These are phyloP conservation scores for Rubia balearica DNA, from an alignment of 305 asterid genomes.

Conservation along the genomic window DNA sequence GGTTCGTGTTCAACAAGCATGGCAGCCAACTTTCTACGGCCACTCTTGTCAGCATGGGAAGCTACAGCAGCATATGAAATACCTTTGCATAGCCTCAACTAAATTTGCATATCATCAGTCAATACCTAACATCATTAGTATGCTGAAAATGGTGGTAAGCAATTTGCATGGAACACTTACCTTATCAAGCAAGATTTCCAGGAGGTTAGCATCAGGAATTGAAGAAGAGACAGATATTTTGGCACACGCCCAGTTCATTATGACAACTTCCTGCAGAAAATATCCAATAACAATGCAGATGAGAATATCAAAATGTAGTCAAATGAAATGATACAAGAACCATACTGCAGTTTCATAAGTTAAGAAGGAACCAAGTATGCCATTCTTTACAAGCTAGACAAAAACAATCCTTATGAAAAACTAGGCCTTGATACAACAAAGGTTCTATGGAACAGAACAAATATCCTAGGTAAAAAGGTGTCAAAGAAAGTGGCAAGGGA, in stretches of 20 bases:
- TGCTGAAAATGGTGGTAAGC: slow-evolving; percentile 3
- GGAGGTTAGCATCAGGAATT: slow-evolving; percentile 72
- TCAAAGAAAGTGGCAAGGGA: neutral
- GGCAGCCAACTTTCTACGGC: slow-evolving; percentile 93
- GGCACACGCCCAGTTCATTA: slow-evolving; percentile 95
- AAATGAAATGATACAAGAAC: neutral
- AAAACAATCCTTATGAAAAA: neutral
- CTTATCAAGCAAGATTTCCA: slow-evolving; percentile 75
- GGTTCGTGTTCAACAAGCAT: slow-evolving; percentile 97
- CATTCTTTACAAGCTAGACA: neutral
- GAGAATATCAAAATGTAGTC: slow-evolving; percentile 12
- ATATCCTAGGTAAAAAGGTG: neutral
- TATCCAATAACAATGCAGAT: slow-evolving; percentile 21
- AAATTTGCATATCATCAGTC: slow-evolving; percentile 29
- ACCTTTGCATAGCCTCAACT: slow-evolving; percentile 95
- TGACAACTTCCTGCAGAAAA: slow-evolving; percentile 66
- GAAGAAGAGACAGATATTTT: slow-evolving; percentile 67
- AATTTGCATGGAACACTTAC: slow-evolving; percentile 28
- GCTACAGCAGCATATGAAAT: slow-evolving; percentile 99
- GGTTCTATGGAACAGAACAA: neutral
- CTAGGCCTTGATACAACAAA: neutral
- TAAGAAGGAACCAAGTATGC: neutral
- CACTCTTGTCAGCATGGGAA: slow-evolving; percentile 89
- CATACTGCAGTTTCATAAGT: neutral
- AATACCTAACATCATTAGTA: slow-evolving; percentile 18